These are phyloP conservation scores for Nitzschia sp. DNA, from an alignment of 108 stramenopile genomes.

Conservation along the genomic window DNA sequence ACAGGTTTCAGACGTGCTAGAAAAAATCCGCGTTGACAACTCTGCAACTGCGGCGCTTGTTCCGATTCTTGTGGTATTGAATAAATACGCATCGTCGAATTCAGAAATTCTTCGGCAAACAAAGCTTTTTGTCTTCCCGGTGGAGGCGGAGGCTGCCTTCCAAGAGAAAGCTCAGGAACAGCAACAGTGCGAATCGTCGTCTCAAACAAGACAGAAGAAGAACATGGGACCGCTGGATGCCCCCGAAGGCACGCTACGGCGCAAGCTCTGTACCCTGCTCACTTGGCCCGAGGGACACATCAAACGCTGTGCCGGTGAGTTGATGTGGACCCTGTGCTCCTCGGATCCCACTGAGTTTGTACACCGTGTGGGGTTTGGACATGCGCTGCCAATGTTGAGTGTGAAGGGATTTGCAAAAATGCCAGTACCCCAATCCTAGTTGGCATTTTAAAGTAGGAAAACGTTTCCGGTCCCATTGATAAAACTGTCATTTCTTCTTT, in stretches of 20 bases:
- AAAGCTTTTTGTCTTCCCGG: constrained; percentile 68
- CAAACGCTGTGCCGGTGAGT: constrained; percentile 74
- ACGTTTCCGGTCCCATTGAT: neutral
- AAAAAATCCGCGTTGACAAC: constrained; percentile 53
- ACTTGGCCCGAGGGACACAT: constrained; percentile 78
- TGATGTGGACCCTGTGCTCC: constrained; percentile 81
- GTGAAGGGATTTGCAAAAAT: constrained; percentile 71
- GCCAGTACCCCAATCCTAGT: constrained; percentile 27
- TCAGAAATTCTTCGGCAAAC: constrained; percentile 31
- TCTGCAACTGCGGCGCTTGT: constrained; percentile 50
- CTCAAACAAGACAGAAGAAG: constrained; percentile 9
- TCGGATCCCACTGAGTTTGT: constrained; percentile 72
- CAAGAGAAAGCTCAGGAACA: constrained; percentile 20
- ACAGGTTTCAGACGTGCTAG: constrained; percentile 58
- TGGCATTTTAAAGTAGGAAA: neutral
- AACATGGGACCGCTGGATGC: constrained; percentile 87
- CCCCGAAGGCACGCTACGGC: constrained; percentile 69
- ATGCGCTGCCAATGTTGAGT: constrained; percentile 78
- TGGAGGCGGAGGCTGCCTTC: constrained; percentile 37
- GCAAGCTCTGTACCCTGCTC: constrained; percentile 70
- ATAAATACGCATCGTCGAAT: constrained; percentile 48
- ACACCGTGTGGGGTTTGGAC: constrained; percentile 76
- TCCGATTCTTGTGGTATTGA: constrained; percentile 68
- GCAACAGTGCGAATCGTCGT: neutral
- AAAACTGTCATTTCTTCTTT: constrained; percentile 8